Percentiles rank a stretch among this genome's conserved stretches.
phyloP scores from a whole-genome alignment of 139 green algal genomes.

The Deuterostichococcus epilithicus region DNA sequence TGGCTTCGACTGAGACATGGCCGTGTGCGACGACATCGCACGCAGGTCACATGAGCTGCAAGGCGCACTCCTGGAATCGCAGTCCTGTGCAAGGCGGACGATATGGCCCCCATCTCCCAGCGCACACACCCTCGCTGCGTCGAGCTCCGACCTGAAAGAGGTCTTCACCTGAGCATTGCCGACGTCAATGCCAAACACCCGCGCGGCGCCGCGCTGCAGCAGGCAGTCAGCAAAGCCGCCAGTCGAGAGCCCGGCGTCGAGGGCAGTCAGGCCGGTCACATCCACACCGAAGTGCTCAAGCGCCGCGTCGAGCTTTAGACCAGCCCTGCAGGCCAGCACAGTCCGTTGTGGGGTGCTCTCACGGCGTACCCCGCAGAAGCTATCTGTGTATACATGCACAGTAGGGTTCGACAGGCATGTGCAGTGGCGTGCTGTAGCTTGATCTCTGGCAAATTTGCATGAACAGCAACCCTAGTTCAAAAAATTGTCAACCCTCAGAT shows the following conservation, averaged over 20 bases:
- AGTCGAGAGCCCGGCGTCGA: slow-evolving; percentile 93
- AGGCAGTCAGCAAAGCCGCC: slow-evolving; percentile 97
- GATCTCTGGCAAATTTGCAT: background rate
- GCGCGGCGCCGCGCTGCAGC: slow-evolving; percentile 76
- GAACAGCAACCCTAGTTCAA: background rate
- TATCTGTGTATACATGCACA: background rate
- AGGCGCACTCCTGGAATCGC: background rate
- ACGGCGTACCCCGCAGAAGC: slow-evolving; percentile 15
- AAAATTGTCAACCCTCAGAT: background rate
- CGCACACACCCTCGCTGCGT: too few relatives aligned
- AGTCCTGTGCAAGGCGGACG: background rate
- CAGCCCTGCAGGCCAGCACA: slow-evolving; percentile 50
- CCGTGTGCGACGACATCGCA: too few relatives aligned
- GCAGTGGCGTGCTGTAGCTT: background rate
- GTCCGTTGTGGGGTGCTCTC: background rate
- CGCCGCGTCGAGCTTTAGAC: slow-evolving; percentile 91
- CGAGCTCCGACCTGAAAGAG: too few relatives aligned
- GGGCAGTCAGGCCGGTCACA: slow-evolving; percentile 52
- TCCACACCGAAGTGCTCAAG: slow-evolving; percentile 81
- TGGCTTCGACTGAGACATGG: too few relatives aligned
- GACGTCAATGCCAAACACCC: slow-evolving; percentile 93
- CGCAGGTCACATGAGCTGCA: too few relatives aligned
- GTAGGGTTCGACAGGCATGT: background rate
- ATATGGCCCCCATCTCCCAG: background rate
- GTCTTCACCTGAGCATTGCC: slow-evolving; percentile 90